phyloP scores from a whole-genome alignment of 345 rosid species.

The Cardamine occulta region DNA sequence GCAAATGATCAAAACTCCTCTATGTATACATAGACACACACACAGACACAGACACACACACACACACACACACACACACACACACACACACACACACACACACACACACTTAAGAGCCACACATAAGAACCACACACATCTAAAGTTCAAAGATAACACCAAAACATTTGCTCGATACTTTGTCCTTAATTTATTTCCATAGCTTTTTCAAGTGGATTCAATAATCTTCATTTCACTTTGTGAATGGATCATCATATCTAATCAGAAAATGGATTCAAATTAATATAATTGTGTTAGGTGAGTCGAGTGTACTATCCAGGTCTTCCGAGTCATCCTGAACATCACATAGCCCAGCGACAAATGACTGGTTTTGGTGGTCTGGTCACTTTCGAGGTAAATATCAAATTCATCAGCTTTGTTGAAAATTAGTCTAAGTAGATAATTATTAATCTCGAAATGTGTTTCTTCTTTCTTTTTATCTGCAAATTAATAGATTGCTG shows the following conservation, averaged over 20 bases:
- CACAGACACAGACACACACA: no score
- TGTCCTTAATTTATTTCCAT: background rate
- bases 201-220: no score
- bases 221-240: background rate
- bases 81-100: no score
- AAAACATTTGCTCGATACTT: background rate
- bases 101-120: background rate
- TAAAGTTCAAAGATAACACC: background rate
- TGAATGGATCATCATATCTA: background rate
- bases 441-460: background rate
- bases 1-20: background rate
- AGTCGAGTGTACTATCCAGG: constrained; percentile 83
- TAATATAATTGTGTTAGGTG: constrained; percentile 51
- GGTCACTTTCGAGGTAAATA: constrained; percentile 64
- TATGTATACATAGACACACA: background rate
- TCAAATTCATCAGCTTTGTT: background rate
- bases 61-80: no score
- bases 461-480: background rate
- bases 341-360: constrained; percentile 80
- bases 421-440: background rate
- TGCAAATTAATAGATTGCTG: constrained; percentile 44
- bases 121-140: background rate
- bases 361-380: constrained; percentile 96
- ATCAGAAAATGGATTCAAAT: background rate
- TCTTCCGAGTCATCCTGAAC: constrained; percentile 84